Base-by-base conservation (phyloP, 352 stramenopile genomes). In the Globisporangium nunn region DNA sequence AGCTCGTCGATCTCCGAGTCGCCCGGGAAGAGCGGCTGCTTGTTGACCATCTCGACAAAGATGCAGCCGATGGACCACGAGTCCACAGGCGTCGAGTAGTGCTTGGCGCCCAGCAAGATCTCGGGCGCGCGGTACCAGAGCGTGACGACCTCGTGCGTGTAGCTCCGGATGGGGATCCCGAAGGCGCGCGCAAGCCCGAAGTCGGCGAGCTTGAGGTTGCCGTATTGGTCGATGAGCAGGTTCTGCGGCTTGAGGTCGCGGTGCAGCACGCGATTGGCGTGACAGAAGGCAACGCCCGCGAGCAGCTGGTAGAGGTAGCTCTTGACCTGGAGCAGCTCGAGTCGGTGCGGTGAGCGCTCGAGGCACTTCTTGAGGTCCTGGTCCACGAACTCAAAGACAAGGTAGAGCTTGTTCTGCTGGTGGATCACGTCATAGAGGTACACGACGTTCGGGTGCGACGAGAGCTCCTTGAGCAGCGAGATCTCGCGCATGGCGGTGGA, bases 1-100 rank as follows among this genome's bases (percentile, higher is more conserved):
- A 99, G 75, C 67, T 99, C 93, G 68, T 99, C 97, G 68, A 99
- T 99, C 74, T 99, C 97, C 29, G 93, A 98, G 67, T 99, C 95
- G 15, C 95, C 95, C 6, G 86, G 85, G 57, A 95, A 95, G 6
- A 96, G 63, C 29, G 85, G 85, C 67, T 91, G 81, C 50, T 92
- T 90, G 62, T 91, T 96, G 50, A 95, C 78, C 87, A 98, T 96
- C 64, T 98, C 92, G 31, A 81, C 90, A 67, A 98, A 97, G 61
- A 98, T 97, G 61, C 89, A 97, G 17, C 93, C 91, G 50, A 92
- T 85, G 33, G 74, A 93, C 93, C 93, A 98, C 31, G 92, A 76
- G 70, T 98, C 95, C 8, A 98, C 91, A 4, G 91, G 76, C 1
- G 87, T 96, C 12, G 82, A 96, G 69, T 98, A 98, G 63, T 96